Evolutionary conservation across 768 basidiomycete genomes (phyloP), one percentile per base, ranked within the genome.

Genomic region (Dentipellis fragilis): DNA sequence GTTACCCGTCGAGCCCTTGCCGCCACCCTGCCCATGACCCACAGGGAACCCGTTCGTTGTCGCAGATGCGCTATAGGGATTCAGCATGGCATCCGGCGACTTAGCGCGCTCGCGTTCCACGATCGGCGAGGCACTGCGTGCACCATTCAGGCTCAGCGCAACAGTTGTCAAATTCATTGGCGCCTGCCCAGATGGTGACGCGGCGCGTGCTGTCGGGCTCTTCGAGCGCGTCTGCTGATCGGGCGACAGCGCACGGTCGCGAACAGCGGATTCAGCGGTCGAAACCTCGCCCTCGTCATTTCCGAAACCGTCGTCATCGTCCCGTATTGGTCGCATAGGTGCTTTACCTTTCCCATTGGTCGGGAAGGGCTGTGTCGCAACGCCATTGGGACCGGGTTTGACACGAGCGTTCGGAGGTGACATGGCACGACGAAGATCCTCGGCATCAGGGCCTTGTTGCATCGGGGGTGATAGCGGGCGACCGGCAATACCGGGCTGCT

Each of bases 381-480:
- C 64, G n/a, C 77, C 78, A 60, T 80, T 83, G 8, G 72, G 71
- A 39, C 29, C 29, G 22, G 66, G 62, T n/a, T 66, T 68, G 14
- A 59, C 68, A n/a, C 80, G 73, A 12, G 69, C 66, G 60, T 75
- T 76, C 6, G 75, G 66, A 4, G 86, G 87, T 0, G 87, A 87
- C 57, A 85, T 75, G 11, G 84, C 82, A 36, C 85, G 81, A 35
- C 85, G 83, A 51, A 72, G 69, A 50, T 82, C 81, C 38, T 86
- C 84, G 7, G 68, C 56, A 36, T 83, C 84, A 9, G 73, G 65
- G 0, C 61, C 58, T 39, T 70, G 71, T 34, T 69, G 69, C 29
- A 70, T 67, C n/a, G 69, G 70, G 4, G 90, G 87, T 2, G 90
- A 91, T 71, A 80, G 78, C 2, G 88, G 75, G 36, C 87, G 83